Evolutionary conservation across 148 eudicot genomes (phyloP).

Genomic region (Cornus suecica): DNA sequence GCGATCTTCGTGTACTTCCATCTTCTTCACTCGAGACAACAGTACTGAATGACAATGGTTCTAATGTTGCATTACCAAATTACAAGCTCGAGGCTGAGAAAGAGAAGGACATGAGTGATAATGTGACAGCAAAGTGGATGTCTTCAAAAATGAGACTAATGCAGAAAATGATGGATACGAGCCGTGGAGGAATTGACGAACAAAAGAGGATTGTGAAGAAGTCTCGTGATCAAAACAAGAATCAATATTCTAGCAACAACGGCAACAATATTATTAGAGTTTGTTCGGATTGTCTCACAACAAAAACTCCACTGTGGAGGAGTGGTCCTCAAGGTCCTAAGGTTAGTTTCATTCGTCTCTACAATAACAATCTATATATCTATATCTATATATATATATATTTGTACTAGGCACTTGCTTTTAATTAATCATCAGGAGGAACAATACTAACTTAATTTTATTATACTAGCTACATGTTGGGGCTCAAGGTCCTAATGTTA

Average conservation of each 20-base stretch:
- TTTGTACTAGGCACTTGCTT: not conserved
- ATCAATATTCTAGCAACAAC: not conserved
- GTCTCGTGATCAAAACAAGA: not conserved
- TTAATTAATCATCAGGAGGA: too few relatives aligned
- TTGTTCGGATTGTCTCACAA: slow-evolving; percentile 52
- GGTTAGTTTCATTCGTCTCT: slow-evolving; percentile 17
- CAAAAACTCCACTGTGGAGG: slow-evolving; percentile 65
- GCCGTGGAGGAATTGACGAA: not conserved
- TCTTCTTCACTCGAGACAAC: slow-evolving; percentile 5
- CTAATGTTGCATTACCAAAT: not conserved
- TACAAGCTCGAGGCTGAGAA: slow-evolving; percentile 1
- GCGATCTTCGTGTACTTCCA: not conserved
- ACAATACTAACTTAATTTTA: too few relatives aligned
- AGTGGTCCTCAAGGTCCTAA: slow-evolving; percentile 70
- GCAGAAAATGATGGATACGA: slow-evolving; percentile 4
- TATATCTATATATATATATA: not conserved
- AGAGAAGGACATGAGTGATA: not conserved
- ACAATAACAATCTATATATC: not conserved
- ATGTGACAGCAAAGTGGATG: slow-evolving; percentile 10
- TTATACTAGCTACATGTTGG: too few relatives aligned
- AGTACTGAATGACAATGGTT: not conserved
- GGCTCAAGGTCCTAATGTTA: too few relatives aligned
- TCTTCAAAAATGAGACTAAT: slow-evolving; percentile 19
- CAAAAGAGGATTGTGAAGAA: not conserved
- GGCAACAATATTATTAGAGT: slow-evolving; percentile 25